Base-by-base conservation (phyloP, 495 filamentous ascomycete genomes). In the Beverwykella pulmonaria region DNA sequence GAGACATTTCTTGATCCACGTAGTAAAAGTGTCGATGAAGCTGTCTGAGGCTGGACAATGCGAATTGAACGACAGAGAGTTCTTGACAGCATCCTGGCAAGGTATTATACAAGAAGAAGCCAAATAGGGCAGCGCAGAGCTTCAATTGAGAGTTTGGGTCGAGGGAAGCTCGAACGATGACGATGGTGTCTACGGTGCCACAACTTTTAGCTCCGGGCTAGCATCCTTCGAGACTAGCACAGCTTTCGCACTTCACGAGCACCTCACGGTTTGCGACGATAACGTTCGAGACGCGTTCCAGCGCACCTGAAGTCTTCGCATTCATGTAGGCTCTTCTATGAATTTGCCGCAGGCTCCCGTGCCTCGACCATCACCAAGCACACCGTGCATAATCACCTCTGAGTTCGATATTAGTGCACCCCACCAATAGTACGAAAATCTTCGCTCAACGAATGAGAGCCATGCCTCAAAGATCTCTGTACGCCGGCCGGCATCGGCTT, bases 1-100 rank as follows among this genome's bases (percentile, higher is more conserved):
- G 85, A 85, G 27, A 88, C 67, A 29, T 34, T 32, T 59, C 66
- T 27, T 44, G 60, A 46, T n/a, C 57, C 59, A 23, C 59, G 59
- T 1, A 56, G 59, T 5, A 29, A 47, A 17, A 58, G 29, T 48
- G 36, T 26, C 7, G 53, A 17, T 20, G 57, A 14, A 32, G 53
- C 23, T 59, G 9, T 25, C 15, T 29, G 3, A 29, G 23, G 3
- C 27, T 10, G 39, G 9, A 36, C 19, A 20, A 17, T 34, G 3
- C 29, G 56, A 23, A 22, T 29, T 32, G 63, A 23, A 23, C 63
- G 46, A 6, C 27, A 10, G 34, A 61, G 17, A n/a, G 55, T 53
- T 19, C 34, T 55, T n/a, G 47, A 19, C 8, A 60, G 27, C 63
- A 67, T 67, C 15, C 52, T 55, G 12, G 19, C 17, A 26, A 34